Base-by-base conservation (phyloP, 169 alveolate species). In the Fabrea salina region DNA sequence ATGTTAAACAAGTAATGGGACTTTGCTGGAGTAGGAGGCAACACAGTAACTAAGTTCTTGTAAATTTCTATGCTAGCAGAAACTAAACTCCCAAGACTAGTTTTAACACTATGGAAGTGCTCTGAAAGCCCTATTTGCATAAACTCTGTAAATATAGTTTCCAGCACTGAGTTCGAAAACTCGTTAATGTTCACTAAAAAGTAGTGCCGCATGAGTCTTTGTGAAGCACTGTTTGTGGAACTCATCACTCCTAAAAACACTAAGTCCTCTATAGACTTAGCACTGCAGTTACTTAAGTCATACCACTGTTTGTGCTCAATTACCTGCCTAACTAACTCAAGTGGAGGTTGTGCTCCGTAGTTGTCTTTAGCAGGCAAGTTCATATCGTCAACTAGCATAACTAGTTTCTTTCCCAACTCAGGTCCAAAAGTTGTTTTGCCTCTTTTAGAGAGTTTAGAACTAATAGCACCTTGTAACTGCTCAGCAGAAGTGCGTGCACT, bases 311-410 rank as follows among this genome's bases (percentile, higher is more conserved):
- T 83, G 58, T 86, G 86, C 82, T 92, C 96, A 68, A 87, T 86
- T 82, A 86, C 89, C 83, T 84, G 88, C 58, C 94, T 83, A 16
- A 87, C 67, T 44, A 92, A 75, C 72, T 90, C 97, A 6, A 94
- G 89, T 0, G 96, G 96, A 22, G 97, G 97, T 75, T 94, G 91
- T 2, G 96, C 96, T 0, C 97, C 97, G 78, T 82, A 92, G 41
- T 72, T 80, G 57, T 94, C 97, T 77, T 92, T 92, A 33, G 87
- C 89, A 2, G 97, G 97, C 97, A 94, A 92, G 75, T 92, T 94
- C 33, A 94, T 82, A 84, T 94, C 97, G 86, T 94, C 97, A 43
- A 94, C 93, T 59, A 91, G 90, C n/a, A 94, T 87, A n/a, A 91
- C 89, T 16, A 85, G 84, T n/a, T 80, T 59, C 78, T 92, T 94